phyloP scores from a whole-genome alignment of 495 filamentous ascomycete species.

The Melanomma pulvis-pyrius region DNA sequence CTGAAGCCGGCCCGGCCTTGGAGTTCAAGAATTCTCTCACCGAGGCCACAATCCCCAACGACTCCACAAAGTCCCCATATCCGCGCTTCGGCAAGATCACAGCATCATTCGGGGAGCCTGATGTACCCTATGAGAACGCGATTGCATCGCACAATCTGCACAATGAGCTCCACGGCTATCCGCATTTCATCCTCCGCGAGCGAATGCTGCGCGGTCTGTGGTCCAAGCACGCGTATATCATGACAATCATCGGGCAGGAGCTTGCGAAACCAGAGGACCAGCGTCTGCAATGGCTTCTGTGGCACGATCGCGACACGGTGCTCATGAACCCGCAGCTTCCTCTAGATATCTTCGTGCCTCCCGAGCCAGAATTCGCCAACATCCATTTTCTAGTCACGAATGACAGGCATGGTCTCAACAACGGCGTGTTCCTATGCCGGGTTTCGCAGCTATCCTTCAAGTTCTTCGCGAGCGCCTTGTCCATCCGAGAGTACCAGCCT shows the following conservation, averaged over 20 bases:
- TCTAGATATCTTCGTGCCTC: conserved; percentile 57
- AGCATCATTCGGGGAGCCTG: conserved; percentile 39
- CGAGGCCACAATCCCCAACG: too few relatives aligned
- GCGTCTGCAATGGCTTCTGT: conserved; percentile 55
- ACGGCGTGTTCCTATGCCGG: conserved; percentile 57
- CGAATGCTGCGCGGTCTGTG: conserved; percentile 44
- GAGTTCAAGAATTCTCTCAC: too few relatives aligned
- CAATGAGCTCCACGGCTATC: conserved; percentile 43
- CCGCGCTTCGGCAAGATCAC: conserved; percentile 42
- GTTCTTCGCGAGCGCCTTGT: conserved; percentile 51
- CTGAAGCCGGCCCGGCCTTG: too few relatives aligned
- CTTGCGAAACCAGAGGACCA: conserved; percentile 53
- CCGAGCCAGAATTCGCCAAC: conserved; percentile 46
- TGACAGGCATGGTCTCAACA: conserved; percentile 61
- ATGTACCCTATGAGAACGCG: conserved; percentile 43
- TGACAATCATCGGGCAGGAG: conserved; percentile 54
- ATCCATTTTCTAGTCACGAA: conserved; percentile 53
- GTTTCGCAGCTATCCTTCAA: conserved; percentile 55
- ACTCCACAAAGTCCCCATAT: background rate
- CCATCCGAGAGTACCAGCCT: conserved; percentile 51
- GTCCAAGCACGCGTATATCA: conserved; percentile 56
- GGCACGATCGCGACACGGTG: conserved; percentile 49
- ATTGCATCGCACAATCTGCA: conserved; percentile 43
- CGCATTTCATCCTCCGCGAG: conserved; percentile 41
- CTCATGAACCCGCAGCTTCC: conserved; percentile 58